phyloP scores from a whole-genome alignment of 208 protist genomes.

The Wallacemonas rigidus region DNA sequence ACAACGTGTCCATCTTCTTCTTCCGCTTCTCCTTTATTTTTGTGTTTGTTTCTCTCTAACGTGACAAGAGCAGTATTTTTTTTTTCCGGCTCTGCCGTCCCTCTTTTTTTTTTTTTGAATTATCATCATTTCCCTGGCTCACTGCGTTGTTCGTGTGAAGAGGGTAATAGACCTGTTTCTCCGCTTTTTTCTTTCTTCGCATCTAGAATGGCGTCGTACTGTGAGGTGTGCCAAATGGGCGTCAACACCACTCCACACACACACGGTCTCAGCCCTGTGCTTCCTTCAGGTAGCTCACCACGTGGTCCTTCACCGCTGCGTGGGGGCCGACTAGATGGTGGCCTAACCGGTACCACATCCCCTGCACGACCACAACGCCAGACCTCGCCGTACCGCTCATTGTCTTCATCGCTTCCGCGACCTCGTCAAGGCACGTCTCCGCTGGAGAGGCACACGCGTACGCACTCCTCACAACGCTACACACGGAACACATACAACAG shows the following conservation, averaged over 20 bases:
- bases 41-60: neutral
- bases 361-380: neutral
- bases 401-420: neutral
- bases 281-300: neutral
- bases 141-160: too few relatives aligned
- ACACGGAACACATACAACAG: conserved; percentile 27
- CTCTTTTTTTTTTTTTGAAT: conserved; percentile 14
- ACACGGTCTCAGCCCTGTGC: conserved; percentile 17
- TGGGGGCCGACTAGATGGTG: neutral
- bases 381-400: neutral
- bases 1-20: conserved; percentile 8
- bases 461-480: conserved; percentile 18
- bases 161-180: too few relatives aligned
- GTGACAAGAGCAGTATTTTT: neutral
- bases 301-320: conserved; percentile 10
- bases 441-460: neutral
- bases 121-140: neutral
- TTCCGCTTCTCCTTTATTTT: neutral
- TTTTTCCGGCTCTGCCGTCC: conserved; percentile 1
- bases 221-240: conserved; percentile 62
- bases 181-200: too few relatives aligned
- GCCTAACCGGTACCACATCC: neutral
- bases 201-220: conserved; percentile 75
- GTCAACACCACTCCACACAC: conserved; percentile 43
- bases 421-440: neutral